Conservation (phyloP, 1,139 yeast species). For the Debaryomycetaceae sp. region DNA sequence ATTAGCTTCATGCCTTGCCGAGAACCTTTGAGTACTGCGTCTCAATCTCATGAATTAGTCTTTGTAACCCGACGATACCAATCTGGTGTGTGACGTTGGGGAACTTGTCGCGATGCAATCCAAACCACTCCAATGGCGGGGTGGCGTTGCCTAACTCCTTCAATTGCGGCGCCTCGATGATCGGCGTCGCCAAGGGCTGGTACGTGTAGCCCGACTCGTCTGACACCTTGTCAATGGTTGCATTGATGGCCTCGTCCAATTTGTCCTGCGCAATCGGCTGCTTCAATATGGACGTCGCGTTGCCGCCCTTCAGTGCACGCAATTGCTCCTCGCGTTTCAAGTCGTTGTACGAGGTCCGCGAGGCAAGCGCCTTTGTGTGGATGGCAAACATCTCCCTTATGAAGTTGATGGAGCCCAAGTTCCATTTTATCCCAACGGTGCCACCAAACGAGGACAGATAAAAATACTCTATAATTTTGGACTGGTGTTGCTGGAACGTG, state of each 20-base stretch:
- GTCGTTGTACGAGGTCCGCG: conserved; percentile 32
- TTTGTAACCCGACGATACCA: conserved; percentile 69
- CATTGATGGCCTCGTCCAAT: conserved; percentile 47
- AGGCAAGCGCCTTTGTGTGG: conserved; percentile 46
- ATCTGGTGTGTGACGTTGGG: conserved; percentile 84
- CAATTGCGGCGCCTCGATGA: conserved; percentile 83
- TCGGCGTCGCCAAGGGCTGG: conserved; percentile 66
- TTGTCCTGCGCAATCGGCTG: conserved; percentile 35
- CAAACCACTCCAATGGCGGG: conserved; percentile 98
- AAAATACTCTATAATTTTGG: conserved; percentile 55
- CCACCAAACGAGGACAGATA: conserved; percentile 80
- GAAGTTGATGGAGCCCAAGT: conserved; percentile 85
- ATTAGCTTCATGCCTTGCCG: conserved; percentile 31
- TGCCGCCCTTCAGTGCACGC: neutral
- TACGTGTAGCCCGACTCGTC: conserved; percentile 56
- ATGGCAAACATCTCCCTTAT: conserved; percentile 82
- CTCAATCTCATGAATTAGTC: conserved; percentile 61
- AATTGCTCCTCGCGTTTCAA: conserved; percentile 9
- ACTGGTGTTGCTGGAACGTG: conserved; percentile 54
- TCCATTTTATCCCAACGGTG: conserved; percentile 88
- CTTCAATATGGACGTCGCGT: conserved; percentile 33
- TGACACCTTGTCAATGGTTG: conserved; percentile 61
- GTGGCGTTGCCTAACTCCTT: conserved; percentile 94
- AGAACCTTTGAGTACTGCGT: conserved; percentile 44
- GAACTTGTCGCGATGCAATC: conserved; percentile 77